Evolutionary conservation across 1,284 basidiomycete species (phyloP), one percentile per base, ranked within the genome.

Genomic region (Cerrena zonata): DNA sequence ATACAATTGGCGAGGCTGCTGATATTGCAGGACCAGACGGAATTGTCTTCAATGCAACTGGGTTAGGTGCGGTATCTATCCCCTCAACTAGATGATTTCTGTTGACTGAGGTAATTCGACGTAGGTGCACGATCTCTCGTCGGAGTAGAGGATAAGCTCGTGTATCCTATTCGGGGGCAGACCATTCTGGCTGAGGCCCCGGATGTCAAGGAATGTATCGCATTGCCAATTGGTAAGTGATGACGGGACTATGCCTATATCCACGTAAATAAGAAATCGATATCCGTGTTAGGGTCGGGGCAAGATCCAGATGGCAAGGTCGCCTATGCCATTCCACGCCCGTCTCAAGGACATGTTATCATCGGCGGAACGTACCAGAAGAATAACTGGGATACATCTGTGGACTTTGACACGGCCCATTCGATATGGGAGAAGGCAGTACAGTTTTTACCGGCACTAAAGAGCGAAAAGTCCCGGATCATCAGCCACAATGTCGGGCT

Each of bases 91-190:
- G 18, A 13, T n/a, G n/a, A n/a, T n/a, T n/a, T n/a, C n/a, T n/a
- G n/a, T n/a, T 36, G 22, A 45, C 47, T 44, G 4, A 21, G 27
- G 36, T 37, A 34, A n/a, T 44, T 48, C 25, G n/a, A 41, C 30
- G 58, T 80, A 61, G 88, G 88, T 11, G 80, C 89, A 10, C 74
- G 81, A 11, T 78, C 78, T 15, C 72, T 94, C 11, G 79, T 88
- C n/a, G 91, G 90, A 3, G 82, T 94, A 2, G 81, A 90, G 56
- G 88, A 92, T 62, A 71, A 74, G 48, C 68, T 70, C 15, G 76
- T 93, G 21, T 82, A 82, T 62, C 92, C 93, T 0, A 79, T 93
- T 48, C 78, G 91, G 39, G 94, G 94, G 0, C 94, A 96, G 68
- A 94, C 90, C 0, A 80, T 93, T 7, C 69, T 91, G 23, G 72